Conservation (phyloP, 2,329 filamentous ascomycete species). For the Huntiella moniliformis region DNA sequence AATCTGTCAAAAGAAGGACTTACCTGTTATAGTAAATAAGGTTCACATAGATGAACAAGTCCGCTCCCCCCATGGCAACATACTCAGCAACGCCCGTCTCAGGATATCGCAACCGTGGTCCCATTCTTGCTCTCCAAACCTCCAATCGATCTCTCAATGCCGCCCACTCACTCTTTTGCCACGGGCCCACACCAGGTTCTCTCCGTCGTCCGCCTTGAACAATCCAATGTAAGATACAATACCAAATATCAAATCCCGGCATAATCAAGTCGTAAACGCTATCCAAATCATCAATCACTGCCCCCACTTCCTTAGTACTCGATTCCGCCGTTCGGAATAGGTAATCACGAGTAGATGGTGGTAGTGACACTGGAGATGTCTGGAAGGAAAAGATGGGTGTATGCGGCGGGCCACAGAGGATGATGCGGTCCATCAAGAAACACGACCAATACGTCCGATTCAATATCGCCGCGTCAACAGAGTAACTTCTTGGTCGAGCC, state of each 20-base stretch:
- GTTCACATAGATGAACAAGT: constrained; percentile 25
- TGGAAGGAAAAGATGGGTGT: constrained; percentile 20
- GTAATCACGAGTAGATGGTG: constrained; percentile 20
- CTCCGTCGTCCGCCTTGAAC: constrained; percentile 24
- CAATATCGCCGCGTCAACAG: neutral
- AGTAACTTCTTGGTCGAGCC: no score
- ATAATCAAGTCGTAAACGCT: constrained; percentile 15
- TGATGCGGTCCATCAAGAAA: constrained; percentile 26
- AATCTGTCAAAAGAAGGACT: constrained; percentile 1
- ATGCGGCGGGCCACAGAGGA: constrained; percentile 24
- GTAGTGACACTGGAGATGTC: constrained; percentile 19
- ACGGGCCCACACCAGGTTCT: constrained; percentile 22
- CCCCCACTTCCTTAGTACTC: constrained; percentile 12
- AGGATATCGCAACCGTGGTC: constrained; percentile 21
- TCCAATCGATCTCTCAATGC: constrained; percentile 17
- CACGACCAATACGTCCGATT: constrained; percentile 24
- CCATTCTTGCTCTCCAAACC: constrained; percentile 20
- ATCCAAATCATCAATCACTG: constrained; percentile 18
- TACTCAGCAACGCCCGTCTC: constrained; percentile 21
- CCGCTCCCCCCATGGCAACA: constrained; percentile 22
- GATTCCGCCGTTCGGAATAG: constrained; percentile 19
- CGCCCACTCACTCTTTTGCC: constrained; percentile 19
- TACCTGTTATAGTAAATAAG: constrained; percentile 26
- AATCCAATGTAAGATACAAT: constrained; percentile 23
- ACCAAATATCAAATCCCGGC: constrained; percentile 26